Evolutionary conservation across 2,329 filamentous ascomycete species (phyloP).

Genomic region (Epichloe sylvatica): DNA sequence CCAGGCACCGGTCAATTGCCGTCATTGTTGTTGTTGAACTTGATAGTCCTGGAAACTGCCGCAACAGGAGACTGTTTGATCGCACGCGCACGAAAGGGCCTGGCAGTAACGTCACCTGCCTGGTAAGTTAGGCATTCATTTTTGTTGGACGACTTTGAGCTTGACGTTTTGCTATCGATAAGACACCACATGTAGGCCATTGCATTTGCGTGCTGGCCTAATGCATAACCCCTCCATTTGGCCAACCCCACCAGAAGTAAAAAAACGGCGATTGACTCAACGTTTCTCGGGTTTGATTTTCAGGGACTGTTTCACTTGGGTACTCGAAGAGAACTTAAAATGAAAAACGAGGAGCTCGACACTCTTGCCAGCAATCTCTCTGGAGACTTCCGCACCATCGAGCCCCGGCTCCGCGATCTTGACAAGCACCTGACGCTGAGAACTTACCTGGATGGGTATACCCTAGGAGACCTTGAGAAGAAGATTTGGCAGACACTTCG

Average conservation of each 20-base stretch:
- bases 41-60: conserved; percentile 7
- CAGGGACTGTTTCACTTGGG: neutral
- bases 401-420: conserved; percentile 58
- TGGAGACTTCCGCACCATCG: conserved; percentile 70
- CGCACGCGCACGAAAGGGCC: conserved; percentile 6
- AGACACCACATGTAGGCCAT: neutral
- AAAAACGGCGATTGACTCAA: conserved; percentile 15
- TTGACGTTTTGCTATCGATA: conserved; percentile 4
- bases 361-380: conserved; percentile 36
- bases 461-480: conserved; percentile 60
- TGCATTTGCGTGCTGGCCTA: neutral
- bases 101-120: conserved; percentile 8
- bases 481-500: conserved; percentile 74
- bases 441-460: conserved; percentile 74
- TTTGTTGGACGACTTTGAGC: neutral
- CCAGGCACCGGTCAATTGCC: conserved; percentile 38
- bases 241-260: conserved; percentile 8
- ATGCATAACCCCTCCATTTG: conserved; percentile 11
- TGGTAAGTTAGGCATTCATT: conserved; percentile 14
- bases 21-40: conserved; percentile 28
- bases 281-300: neutral
- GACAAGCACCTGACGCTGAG: conserved; percentile 80
- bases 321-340: conserved; percentile 16
- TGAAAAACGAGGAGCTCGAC: conserved; percentile 44
- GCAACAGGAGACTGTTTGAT: neutral